Evolutionary conservation across 768 basidiomycete genomes (phyloP), one percentile per base, ranked within the genome.

Genomic region (Agrocybe chaxingu): DNA sequence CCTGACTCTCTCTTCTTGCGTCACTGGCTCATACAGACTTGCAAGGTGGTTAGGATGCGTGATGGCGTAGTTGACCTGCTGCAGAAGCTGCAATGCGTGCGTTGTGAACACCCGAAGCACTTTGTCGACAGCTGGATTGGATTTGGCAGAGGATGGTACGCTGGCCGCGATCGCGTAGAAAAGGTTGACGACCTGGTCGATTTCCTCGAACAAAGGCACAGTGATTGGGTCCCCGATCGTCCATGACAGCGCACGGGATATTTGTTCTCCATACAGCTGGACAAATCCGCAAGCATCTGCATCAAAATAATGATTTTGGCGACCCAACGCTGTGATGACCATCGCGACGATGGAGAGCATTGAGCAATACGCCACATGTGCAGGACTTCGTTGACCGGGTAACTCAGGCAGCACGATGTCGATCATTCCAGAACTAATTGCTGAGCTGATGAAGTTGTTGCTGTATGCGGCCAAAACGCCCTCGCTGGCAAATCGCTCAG

Each of bases 31-130:
- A 57, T 95, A 73, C 24, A 91, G 73, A 56, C 85, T 85, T 1
- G 87, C 83, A 9, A 97, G 77, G 58, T 93, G 87, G 60, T 94
- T 89, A 6, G 94, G 94, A 66, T 98, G 94, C 0, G 91, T 87
- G 42, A 96, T 75, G 0, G 91, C 89, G 56, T 94, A 93, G 66
- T 93, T 94, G 54, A 97, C 69, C 56, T 93, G 89, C 61, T 93
- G 92, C 1, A 97, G 74, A 19, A 96, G 79, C 31, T 82, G 72
- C 13, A 94, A 68, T 0, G 87, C 84, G 53, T 81, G 82, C 0
- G 73, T 73, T 2, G 84, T 80, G 64, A 91, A 93, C 12, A 80
- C 81, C 0, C 76, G 75, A 38, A 93, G 74, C 5, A 92, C 80
- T 57, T 80, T 83, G 46, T 77, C 77, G 12, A 84, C 76, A 2